Base-by-base conservation (phyloP, 306 rosid genomes). In the Spatholobus suberectus region DNA sequence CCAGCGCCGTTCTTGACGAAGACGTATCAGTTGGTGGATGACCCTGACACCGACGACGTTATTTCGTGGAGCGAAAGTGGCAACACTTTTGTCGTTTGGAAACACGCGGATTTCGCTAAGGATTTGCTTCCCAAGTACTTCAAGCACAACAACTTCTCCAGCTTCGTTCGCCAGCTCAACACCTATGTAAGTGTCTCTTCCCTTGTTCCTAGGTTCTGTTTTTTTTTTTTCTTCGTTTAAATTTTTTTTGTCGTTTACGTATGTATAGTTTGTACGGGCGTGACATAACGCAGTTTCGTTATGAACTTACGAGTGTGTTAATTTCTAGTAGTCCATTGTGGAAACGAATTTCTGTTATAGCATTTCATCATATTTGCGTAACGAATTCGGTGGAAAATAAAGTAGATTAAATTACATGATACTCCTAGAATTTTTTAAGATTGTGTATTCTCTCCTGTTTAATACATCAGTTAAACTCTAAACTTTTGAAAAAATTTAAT, bases 101-200 rank as follows among this genome's bases (percentile, higher is more conserved):
- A 92, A 61, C 90, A 90, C 3, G 88, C 93, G 27, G 98, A 92
- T 54, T 96, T 96, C 65, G 89, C 99, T 0, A 87, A 77, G 67
- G 96, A 96, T 61, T 84, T 96, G 87, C 89, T 96, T 83, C 99
- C 99, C 1, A 92, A 76, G 2, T 91, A 87, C 29, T 96, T 96
- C 79, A 96, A 92, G 74, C 99, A 96, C 84, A 92, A 94, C 87
- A 96, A 96, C 40, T 96, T 96, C 90, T 96, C 99, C 4, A 96
- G 99, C 94, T 96, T 96, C 65, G 96, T 96, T 11, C 94, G 99
- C 55, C 99, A 96, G 85, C 99, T 96, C 54, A 96, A 96, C 29
- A 96, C 99, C 37, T 96, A 93, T 76, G 97, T 96, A 88, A 63
- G 98, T 82, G 2, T 35, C 59, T 65, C 65, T 69, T 21, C 10